phyloP scores from a whole-genome alignment of 2,329 filamentous ascomycete genomes.

The Pseudogymnoascus sp. region DNA sequence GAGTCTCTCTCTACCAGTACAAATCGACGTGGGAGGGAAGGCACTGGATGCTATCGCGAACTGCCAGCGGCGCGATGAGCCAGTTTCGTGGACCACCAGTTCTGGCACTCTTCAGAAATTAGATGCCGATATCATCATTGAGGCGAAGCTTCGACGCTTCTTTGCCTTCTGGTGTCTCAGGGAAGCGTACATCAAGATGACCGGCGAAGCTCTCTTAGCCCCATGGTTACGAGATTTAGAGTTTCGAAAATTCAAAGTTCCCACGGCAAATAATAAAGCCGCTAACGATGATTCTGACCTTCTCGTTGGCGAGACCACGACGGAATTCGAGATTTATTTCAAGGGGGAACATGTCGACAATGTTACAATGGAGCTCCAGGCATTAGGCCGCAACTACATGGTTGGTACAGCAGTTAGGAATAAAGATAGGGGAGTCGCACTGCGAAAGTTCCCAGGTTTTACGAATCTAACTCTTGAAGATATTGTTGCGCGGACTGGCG shows the following conservation, averaged over 20 bases:
- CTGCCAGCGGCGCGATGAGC: slow-evolving; percentile 20
- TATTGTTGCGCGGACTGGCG: neutral
- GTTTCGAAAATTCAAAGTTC: slow-evolving; percentile 46
- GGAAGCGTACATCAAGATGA: slow-evolving; percentile 77
- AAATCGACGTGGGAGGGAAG: neutral
- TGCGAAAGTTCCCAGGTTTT: neutral
- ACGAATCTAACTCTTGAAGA: neutral
- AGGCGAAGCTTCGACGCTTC: slow-evolving; percentile 58
- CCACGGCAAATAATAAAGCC: slow-evolving; percentile 16
- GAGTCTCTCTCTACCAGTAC: slow-evolving; percentile 18
- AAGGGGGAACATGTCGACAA: slow-evolving; percentile 20
- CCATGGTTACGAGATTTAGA: slow-evolving; percentile 63
- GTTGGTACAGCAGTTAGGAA: slow-evolving; percentile 20
- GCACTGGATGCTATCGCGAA: slow-evolving; percentile 18
- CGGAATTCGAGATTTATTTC: slow-evolving; percentile 21
- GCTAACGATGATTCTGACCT: slow-evolving; percentile 9
- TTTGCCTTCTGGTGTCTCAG: slow-evolving; percentile 73
- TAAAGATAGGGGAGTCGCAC: neutral
- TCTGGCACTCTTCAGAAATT: slow-evolving; percentile 28
- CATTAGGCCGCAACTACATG: slow-evolving; percentile 25
- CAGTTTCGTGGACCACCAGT: slow-evolving; percentile 13
- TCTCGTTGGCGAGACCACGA: slow-evolving; percentile 17
- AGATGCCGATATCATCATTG: slow-evolving; percentile 34
- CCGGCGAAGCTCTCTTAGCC: slow-evolving; percentile 67
- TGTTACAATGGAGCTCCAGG: slow-evolving; percentile 24